Percentiles rank a stretch among this genome's conserved stretches.
These are phyloP conservation scores for Phaseolus coccineus DNA, from an alignment of 331 rosid genomes.

Conservation along the genomic window DNA sequence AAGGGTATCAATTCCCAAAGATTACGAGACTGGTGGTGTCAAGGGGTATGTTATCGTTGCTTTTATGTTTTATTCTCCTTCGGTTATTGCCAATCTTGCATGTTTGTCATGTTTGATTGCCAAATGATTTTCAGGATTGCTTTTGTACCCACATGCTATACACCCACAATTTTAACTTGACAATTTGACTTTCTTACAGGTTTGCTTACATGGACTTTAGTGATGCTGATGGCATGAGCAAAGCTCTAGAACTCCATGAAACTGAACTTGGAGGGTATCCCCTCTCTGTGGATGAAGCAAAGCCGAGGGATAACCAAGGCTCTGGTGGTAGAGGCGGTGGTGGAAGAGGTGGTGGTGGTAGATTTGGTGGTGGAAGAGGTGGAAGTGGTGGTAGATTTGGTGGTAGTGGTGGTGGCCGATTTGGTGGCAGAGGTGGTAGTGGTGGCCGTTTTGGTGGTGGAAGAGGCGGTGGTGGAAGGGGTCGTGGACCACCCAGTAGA, in stretches of 20 bases:
- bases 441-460: slow-evolving; percentile 21
- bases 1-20: slow-evolving; percentile 78
- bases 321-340: slow-evolving; percentile 54
- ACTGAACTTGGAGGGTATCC: slow-evolving; percentile 55
- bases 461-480: slow-evolving; percentile 47
- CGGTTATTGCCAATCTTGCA: neutral
- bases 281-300: slow-evolving; percentile 80
- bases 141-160: no score
- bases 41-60: slow-evolving; percentile 65
- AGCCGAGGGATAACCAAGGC: slow-evolving; percentile 59
- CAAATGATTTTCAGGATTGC: neutral
- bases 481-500: slow-evolving; percentile 46
- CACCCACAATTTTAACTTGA: neutral
- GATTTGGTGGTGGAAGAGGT: slow-evolving; percentile 21
- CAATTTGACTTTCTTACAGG: slow-evolving; percentile 44
- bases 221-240: slow-evolving; percentile 45
- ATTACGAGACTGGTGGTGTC: slow-evolving; percentile 58
- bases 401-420: slow-evolving; percentile 47
- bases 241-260: slow-evolving; percentile 70
- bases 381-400: slow-evolving; percentile 39
- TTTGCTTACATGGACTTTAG: slow-evolving; percentile 82
- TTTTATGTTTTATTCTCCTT: neutral
- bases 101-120: neutral
- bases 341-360: slow-evolving; percentile 37
- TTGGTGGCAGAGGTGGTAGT: slow-evolving; percentile 38